A percentile compares a stretch with the other conserved stretches of the same genome.
phyloP scores from a whole-genome alignment of 2,329 filamentous ascomycete genomes.

The Aspergillus amoenus region DNA sequence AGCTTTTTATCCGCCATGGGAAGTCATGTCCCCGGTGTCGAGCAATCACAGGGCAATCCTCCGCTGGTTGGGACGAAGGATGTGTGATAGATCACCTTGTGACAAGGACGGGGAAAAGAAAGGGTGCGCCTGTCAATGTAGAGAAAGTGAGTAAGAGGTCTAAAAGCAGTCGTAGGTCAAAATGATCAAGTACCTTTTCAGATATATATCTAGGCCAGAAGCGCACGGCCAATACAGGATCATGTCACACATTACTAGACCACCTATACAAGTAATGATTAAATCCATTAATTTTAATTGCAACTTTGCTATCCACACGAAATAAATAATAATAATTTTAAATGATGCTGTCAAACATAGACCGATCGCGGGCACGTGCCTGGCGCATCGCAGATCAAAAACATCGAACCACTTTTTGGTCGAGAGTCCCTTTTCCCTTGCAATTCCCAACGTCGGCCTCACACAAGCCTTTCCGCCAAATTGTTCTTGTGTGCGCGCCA shows the following conservation, averaged over 20 bases:
- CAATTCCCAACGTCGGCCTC: background rate
- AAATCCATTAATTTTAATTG: background rate
- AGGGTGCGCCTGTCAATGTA: constrained; percentile 16
- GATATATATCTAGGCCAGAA: background rate
- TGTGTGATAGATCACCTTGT: constrained; percentile 66
- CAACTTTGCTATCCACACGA: background rate
- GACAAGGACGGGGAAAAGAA: constrained; percentile 54
- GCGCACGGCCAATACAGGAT: background rate
- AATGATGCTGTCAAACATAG: background rate
- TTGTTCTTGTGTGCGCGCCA: constrained; percentile 14
- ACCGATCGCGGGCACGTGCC: constrained; percentile 16
- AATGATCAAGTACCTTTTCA: background rate
- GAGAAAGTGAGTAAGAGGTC: background rate
- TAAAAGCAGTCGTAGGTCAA: background rate
- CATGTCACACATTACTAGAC: background rate
- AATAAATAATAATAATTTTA: background rate
- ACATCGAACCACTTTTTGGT: constrained; percentile 17
- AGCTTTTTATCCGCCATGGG: constrained; percentile 62
- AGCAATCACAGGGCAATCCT: constrained; percentile 60
- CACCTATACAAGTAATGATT: background rate
- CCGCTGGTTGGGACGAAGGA: constrained; percentile 61
- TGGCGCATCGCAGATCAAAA: constrained; percentile 17
- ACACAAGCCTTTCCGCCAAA: constrained; percentile 15
- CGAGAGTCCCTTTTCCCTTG: background rate
- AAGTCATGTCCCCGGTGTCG: constrained; percentile 61